Percentiles rank a stretch among this genome's conserved stretches.
Evolutionary conservation across 2,329 filamentous ascomycete species (phyloP).

Genomic region (Fusarium goolgardi): DNA sequence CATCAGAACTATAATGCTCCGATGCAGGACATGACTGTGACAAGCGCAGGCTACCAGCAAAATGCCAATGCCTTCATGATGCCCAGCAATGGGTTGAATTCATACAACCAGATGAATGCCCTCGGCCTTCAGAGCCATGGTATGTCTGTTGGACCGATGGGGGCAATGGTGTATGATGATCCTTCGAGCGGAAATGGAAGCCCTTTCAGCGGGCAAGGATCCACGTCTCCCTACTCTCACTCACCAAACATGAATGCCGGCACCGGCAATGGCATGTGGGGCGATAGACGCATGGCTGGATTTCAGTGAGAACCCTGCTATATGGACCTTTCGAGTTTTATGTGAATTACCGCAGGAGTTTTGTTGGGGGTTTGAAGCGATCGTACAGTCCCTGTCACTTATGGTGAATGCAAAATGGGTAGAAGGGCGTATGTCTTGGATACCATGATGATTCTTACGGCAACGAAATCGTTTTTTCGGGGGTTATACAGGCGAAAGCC

Average conservation of each 20-base stretch:
- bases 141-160: constrained; percentile 47
- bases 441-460: constrained; percentile 39
- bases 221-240: constrained; percentile 51
- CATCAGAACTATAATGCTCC: constrained; percentile 43
- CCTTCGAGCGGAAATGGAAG: constrained; percentile 51
- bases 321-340: neutral
- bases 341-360: constrained; percentile 7
- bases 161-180: constrained; percentile 50
- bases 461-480: constrained; percentile 20
- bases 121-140: constrained; percentile 49
- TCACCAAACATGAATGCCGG: constrained; percentile 50
- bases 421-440: constrained; percentile 29
- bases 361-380: neutral
- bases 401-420: constrained; percentile 15
- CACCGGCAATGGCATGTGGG: constrained; percentile 36
- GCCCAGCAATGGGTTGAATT: constrained; percentile 46
- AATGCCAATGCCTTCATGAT: constrained; percentile 45
- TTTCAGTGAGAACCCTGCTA: constrained; percentile 18
- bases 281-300: constrained; percentile 35
- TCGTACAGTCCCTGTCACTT: neutral
- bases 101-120: constrained; percentile 50
- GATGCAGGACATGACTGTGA: constrained; percentile 45
- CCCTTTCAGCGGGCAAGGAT: constrained; percentile 54
- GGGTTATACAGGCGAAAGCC: constrained; percentile 11
- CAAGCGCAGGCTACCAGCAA: constrained; percentile 43